These are phyloP conservation scores for Trichoderma atroviride DNA, from an alignment of 2,329 filamentous ascomycete genomes.

Conservation along the genomic window DNA sequence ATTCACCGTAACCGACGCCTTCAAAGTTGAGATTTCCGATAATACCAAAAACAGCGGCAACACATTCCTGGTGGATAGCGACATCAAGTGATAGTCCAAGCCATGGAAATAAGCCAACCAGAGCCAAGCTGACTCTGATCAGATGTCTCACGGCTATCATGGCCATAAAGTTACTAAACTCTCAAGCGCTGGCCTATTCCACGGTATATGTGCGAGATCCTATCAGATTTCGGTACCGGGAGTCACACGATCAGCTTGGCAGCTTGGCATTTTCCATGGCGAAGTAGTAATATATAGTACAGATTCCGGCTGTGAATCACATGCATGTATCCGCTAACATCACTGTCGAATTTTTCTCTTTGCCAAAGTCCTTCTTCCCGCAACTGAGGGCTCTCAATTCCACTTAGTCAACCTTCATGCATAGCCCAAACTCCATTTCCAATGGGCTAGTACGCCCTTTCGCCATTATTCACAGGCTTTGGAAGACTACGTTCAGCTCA, in stretches of 20 bases:
- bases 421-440: not conserved
- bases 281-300: not conserved
- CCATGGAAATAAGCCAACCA: conserved; percentile 4
- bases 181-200: not conserved
- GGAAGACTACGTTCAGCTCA: not conserved
- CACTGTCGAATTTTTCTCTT: not conserved
- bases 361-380: not conserved
- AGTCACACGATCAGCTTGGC: not conserved
- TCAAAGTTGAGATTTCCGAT: conserved; percentile 9
- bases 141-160: not conserved
- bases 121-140: not conserved
- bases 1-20: conserved; percentile 8
- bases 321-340: not conserved
- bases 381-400: not conserved
- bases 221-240: not conserved
- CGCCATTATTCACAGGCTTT: not conserved
- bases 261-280: not conserved
- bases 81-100: not conserved
- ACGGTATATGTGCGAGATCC: not conserved
- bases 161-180: not conserved
- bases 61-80: not conserved
- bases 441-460: conserved; percentile 6
- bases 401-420: not conserved
- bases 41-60: conserved; percentile 9
- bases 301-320: not conserved